A percentile compares a stretch with the other conserved stretches of the same genome.
These are phyloP conservation scores for Chlorophyllum brunneum DNA, from an alignment of 768 basidiomycete genomes.

Conservation along the genomic window DNA sequence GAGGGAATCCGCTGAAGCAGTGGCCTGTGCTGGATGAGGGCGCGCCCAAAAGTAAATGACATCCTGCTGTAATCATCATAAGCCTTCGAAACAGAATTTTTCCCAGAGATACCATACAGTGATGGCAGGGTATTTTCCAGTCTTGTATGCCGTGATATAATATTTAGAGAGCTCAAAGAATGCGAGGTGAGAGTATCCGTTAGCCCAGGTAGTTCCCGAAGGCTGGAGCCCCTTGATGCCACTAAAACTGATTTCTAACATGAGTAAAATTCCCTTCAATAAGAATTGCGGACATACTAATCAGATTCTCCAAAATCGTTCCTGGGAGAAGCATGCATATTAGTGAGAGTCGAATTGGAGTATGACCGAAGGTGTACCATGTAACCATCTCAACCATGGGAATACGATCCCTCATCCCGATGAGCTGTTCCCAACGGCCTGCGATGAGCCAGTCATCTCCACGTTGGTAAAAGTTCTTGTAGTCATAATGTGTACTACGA, in stretches of 20 bases:
- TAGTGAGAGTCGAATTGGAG: not conserved
- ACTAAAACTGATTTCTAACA: slow-evolving; percentile 36
- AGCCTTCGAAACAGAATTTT: not conserved
- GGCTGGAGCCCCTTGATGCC: slow-evolving; percentile 52
- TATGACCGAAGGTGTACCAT: slow-evolving; percentile 37
- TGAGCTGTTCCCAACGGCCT: slow-evolving; percentile 68
- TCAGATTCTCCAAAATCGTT: slow-evolving; percentile 80
- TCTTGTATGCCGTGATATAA: slow-evolving; percentile 67
- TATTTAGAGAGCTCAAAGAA: slow-evolving; percentile 64
- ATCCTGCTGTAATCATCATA: slow-evolving; percentile 31
- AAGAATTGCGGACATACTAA: slow-evolving; percentile 37
- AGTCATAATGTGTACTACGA: slow-evolving; percentile 45
- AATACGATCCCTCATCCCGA: slow-evolving; percentile 49
- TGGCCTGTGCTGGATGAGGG: slow-evolving; percentile 54
- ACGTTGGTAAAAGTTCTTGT: slow-evolving; percentile 65
- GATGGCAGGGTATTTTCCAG: slow-evolving; percentile 56
- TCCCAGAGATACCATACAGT: slow-evolving; percentile 37
- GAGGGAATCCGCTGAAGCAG: slow-evolving; percentile 37
- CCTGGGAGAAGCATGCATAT: slow-evolving; percentile 23
- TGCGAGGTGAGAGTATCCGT: slow-evolving; percentile 42
- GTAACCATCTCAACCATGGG: slow-evolving; percentile 66
- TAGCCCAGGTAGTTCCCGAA: slow-evolving; percentile 38
- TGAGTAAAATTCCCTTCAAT: not conserved
- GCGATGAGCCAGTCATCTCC: slow-evolving; percentile 66
- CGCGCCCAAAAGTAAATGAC: slow-evolving; percentile 59